Conservation (phyloP, 2,329 filamentous ascomycete species). For the Nigrograna mackinnonii region DNA sequence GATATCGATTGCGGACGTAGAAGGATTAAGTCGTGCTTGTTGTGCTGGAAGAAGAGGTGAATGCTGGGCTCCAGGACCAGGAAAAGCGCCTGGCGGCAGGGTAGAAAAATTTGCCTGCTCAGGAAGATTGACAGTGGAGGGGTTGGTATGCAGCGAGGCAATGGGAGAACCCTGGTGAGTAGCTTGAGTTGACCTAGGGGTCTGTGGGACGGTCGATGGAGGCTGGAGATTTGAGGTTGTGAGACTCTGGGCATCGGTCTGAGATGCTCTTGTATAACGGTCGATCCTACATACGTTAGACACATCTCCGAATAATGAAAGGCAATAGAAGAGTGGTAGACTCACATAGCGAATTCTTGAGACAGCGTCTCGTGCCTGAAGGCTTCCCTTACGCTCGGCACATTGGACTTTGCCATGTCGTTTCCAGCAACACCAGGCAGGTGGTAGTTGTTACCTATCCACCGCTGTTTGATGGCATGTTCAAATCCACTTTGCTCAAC, state of each 20-base stretch:
- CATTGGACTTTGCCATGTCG: constrained; percentile 92
- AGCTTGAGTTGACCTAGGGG: constrained; percentile 30
- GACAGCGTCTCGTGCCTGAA: constrained; percentile 85
- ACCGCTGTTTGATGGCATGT: constrained; percentile 83
- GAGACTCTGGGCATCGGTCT: constrained; percentile 30
- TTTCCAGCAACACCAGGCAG: constrained; percentile 83
- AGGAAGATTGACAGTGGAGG: constrained; percentile 40
- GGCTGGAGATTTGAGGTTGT: constrained; percentile 40
- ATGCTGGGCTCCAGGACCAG: constrained; percentile 24
- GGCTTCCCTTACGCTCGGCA: constrained; percentile 88
- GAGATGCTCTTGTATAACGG: constrained; percentile 46
- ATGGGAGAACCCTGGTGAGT: constrained; percentile 42
- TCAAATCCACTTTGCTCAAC: constrained; percentile 96
- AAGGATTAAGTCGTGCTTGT: constrained; percentile 38
- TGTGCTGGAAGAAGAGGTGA: constrained; percentile 34
- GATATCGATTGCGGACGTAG: constrained; percentile 21
- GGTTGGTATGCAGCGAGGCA: constrained; percentile 45
- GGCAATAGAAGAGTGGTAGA: constrained; percentile 14
- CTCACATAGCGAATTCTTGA: constrained; percentile 84
- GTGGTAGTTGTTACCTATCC: constrained; percentile 81
- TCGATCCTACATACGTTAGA: constrained; percentile 31
- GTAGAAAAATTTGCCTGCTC: constrained; percentile 32
- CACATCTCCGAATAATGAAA: neutral
- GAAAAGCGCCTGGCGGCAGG: constrained; percentile 33
- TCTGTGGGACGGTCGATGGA: constrained; percentile 20